Conservation (phyloP, 2,329 filamentous ascomycete genomes). For the Coniochaeta sp. region DNA sequence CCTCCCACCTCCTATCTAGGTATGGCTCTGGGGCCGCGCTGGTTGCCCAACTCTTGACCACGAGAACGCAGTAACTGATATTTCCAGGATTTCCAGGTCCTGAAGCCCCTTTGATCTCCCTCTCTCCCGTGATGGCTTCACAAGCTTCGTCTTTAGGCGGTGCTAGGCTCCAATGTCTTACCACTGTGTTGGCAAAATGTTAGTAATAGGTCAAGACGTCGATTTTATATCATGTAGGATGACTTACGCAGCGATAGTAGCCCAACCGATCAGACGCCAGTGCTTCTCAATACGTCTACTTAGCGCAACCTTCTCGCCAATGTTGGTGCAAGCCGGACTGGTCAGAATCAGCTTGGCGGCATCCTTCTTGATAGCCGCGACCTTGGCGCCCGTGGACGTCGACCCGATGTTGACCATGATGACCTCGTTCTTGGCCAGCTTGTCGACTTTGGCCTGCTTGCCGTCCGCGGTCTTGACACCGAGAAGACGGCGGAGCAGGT, state of each 20-base stretch:
- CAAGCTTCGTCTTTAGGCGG: conserved; percentile 24
- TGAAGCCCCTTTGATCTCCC: background rate
- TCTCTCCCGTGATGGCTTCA: background rate
- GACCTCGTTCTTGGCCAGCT: conserved; percentile 96
- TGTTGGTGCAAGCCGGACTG: conserved; percentile 90
- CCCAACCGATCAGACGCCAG: conserved; percentile 93
- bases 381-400: conserved; percentile 94
- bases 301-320: conserved; percentile 96
- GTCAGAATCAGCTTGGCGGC: conserved; percentile 91
- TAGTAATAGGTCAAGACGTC: conserved; percentile 9
- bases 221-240: background rate
- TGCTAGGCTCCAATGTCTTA: conserved; percentile 46
- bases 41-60: background rate
- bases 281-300: conserved; percentile 98
- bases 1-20: background rate
- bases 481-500: conserved; percentile 85
- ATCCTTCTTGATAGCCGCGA: conserved; percentile 94
- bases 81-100: background rate
- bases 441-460: conserved; percentile 98
- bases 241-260: conserved; percentile 65
- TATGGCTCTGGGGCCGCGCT: background rate
- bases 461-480: conserved; percentile 97
- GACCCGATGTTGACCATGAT: conserved; percentile 99
- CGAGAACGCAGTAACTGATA: background rate
- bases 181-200: conserved; percentile 28